Conservation (phyloP, 192 early-diverging fungal species). For the Umbelopsis sp. region DNA sequence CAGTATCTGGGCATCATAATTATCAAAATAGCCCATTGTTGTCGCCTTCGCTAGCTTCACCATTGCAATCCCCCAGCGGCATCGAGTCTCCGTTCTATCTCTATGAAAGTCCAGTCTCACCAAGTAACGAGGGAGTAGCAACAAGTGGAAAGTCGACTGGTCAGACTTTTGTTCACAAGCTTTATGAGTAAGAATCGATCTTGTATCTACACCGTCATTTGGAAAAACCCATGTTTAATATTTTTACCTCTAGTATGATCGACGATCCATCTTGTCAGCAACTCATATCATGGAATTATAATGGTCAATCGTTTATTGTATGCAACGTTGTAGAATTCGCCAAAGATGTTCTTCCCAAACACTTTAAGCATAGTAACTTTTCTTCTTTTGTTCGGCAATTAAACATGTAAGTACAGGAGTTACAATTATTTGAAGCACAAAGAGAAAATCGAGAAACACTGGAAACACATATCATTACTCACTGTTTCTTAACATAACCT, state of each 20-base stretch:
- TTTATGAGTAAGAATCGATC: not conserved
- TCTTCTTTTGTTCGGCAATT: constrained; percentile 90
- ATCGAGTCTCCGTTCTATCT: not conserved
- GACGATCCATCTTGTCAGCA: constrained; percentile 65
- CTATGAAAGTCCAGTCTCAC: not conserved
- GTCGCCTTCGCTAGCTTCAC: not conserved
- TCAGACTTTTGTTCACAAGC: constrained; percentile 7
- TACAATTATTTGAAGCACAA: too few relatives aligned
- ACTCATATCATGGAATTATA: constrained; percentile 72
- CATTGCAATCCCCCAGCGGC: not conserved
- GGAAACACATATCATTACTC: constrained; percentile 29
- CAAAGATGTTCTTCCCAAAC: constrained; percentile 77
- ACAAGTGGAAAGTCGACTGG: not conserved
- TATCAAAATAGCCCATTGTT: not conserved
- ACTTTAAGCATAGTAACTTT: constrained; percentile 94
- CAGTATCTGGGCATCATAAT: not conserved
- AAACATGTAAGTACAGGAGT: constrained; percentile 77
- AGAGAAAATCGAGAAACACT: too few relatives aligned
- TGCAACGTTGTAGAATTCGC: constrained; percentile 81
- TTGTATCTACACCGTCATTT: not conserved
- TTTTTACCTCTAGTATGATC: constrained; percentile 53
- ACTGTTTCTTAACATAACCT: constrained; percentile 47
- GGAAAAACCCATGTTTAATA: not conserved
- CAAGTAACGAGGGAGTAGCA: not conserved
- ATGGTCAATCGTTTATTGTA: constrained; percentile 71